A percentile compares a stretch with the other conserved stretches of the same genome.
phyloP scores from a whole-genome alignment of 1,284 basidiomycete genomes.

The Heterobasidion occidentale region DNA sequence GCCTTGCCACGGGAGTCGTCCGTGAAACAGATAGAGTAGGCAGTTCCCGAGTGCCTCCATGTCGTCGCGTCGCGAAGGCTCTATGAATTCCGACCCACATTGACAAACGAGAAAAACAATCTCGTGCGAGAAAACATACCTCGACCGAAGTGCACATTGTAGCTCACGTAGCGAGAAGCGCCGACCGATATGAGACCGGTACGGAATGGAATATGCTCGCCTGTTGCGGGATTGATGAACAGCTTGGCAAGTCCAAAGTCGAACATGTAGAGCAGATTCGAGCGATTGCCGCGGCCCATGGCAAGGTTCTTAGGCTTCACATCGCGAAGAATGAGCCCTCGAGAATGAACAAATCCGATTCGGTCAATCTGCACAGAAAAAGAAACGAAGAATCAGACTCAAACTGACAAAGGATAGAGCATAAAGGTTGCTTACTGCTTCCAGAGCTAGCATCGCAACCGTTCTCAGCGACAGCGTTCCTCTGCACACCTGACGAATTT shows the following conservation, averaged over 20 bases:
- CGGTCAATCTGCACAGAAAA: not conserved
- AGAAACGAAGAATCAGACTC: not conserved
- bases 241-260: constrained; percentile 11
- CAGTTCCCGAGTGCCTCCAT: too few species aligned
- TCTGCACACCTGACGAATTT: constrained; percentile 10
- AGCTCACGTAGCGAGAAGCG: constrained; percentile 8
- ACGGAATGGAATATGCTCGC: constrained; percentile 9
- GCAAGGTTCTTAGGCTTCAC: constrained; percentile 14
- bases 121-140: not conserved
- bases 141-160: constrained; percentile 4
- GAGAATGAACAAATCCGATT: constrained; percentile 10
- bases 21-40: too few species aligned
- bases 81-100: too few species aligned
- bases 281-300: constrained; percentile 4
- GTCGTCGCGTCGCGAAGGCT: too few species aligned
- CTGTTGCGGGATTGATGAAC: constrained; percentile 7
- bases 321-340: constrained; percentile 12
- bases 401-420: too few species aligned
- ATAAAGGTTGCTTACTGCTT: constrained; percentile 6
- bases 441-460: constrained; percentile 11
- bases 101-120: too few species aligned
- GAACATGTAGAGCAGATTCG: constrained; percentile 9
- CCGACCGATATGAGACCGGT: constrained; percentile 4
- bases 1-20: too few species aligned
- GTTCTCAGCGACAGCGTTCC: constrained; percentile 10